These are phyloP conservation scores for Leccinum imitatum DNA, from an alignment of 768 basidiomycete species.

Conservation along the genomic window DNA sequence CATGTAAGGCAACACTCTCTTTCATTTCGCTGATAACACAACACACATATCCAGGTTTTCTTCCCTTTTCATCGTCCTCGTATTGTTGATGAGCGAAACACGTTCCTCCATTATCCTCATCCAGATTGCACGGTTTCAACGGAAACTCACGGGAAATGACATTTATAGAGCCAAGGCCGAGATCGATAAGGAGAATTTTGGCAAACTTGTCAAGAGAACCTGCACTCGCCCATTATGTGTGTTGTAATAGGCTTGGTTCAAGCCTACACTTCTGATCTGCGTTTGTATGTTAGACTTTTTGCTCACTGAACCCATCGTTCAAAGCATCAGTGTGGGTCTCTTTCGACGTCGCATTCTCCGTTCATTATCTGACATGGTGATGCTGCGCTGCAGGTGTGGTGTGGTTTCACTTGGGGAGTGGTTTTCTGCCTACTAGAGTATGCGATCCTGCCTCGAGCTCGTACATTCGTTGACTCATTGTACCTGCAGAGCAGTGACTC, in stretches of 20 bases:
- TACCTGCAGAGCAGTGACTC: slow-evolving; percentile 46
- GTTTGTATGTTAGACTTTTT: slow-evolving; percentile 20
- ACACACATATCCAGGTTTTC: slow-evolving; percentile 41
- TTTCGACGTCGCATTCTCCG: neutral
- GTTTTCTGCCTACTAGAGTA: slow-evolving; percentile 65
- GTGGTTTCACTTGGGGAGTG: slow-evolving; percentile 74
- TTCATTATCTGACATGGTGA: neutral
- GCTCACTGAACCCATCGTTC: slow-evolving; percentile 62
- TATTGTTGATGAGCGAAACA: slow-evolving; percentile 70
- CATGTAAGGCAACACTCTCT: slow-evolving; percentile 39
- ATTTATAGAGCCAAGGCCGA: slow-evolving; percentile 62
- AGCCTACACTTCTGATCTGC: neutral
- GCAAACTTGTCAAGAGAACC: slow-evolving; percentile 61
- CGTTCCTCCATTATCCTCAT: slow-evolving; percentile 68
- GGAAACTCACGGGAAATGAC: slow-evolving; percentile 63
- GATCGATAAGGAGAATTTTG: slow-evolving; percentile 54
- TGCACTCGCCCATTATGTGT: slow-evolving; percentile 69
- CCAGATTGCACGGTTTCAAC: slow-evolving; percentile 57
- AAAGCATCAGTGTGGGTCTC: slow-evolving; percentile 61
- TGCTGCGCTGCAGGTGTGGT: slow-evolving; percentile 48
- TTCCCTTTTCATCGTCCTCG: slow-evolving; percentile 46
- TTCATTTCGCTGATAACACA: neutral
- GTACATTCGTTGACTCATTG: neutral
- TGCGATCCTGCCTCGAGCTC: neutral
- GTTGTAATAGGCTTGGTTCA: slow-evolving; percentile 23